These are phyloP conservation scores for Tetrahymena elliotti DNA, from an alignment of 73 alveolate genomes.

Conservation along the genomic window DNA sequence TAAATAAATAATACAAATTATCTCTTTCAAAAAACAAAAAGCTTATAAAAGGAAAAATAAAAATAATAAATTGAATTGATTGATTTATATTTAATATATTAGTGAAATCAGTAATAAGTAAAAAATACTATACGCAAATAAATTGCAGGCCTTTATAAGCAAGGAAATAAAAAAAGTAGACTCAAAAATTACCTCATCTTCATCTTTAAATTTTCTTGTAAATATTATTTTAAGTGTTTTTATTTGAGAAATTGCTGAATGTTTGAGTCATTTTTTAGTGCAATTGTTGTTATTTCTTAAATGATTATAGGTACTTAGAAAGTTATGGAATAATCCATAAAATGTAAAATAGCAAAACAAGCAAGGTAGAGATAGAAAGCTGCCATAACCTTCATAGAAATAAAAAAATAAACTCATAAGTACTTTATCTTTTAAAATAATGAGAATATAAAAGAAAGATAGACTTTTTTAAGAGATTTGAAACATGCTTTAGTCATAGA, in stretches of 20 bases:
- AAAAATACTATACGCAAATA: too few species aligned
- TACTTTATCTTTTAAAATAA: too few species aligned
- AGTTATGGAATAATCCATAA: background rate
- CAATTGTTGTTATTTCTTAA: background rate
- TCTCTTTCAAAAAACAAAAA: background rate
- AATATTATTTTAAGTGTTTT: too few species aligned
- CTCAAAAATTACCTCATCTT: background rate
- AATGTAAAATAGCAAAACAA: too few species aligned
- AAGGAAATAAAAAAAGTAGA: background rate
- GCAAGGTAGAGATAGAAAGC: background rate
- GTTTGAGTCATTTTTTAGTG: too few species aligned
- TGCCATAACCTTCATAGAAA: too few species aligned
- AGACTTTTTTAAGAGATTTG: too few species aligned
- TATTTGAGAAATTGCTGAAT: background rate
- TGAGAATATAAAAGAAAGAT: too few species aligned
- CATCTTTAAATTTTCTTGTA: background rate
- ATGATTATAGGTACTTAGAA: background rate
- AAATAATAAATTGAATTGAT: background rate
- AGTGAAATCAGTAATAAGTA: background rate
- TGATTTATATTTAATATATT: background rate
- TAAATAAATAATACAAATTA: too few species aligned
- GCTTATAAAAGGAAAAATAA: background rate
- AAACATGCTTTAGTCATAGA: too few species aligned
- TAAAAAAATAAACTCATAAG: too few species aligned
- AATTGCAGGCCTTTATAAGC: background rate